A percentile compares a stretch with the other conserved stretches of the same genome.
Conservation (phyloP, 192 early-diverging fungal genomes). For the Phlyctochytrium planicorne region DNA sequence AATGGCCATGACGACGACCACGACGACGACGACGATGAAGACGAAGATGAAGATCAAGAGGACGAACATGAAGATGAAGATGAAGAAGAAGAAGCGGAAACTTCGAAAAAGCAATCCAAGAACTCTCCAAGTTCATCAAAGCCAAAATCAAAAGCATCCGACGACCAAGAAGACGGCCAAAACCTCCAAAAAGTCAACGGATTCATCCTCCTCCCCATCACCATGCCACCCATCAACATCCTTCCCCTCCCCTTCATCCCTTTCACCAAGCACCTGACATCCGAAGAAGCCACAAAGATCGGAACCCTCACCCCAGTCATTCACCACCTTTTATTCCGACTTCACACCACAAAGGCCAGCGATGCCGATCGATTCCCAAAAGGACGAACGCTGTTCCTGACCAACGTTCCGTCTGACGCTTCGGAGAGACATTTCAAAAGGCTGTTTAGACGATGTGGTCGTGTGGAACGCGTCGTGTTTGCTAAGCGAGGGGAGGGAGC, state of each 20-base stretch:
- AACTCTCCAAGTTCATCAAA: no score
- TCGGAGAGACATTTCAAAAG: slow-evolving; percentile 33
- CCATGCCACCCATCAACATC: not conserved
- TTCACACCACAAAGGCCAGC: not conserved
- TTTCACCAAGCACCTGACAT: not conserved
- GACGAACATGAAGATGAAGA: slow-evolving; percentile 1
- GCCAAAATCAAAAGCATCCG: not conserved
- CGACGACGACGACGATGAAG: not conserved
- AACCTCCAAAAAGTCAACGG: not conserved
- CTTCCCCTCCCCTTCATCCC: not conserved
- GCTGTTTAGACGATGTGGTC: slow-evolving; percentile 47
- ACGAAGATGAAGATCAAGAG: not conserved
- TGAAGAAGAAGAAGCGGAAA: not conserved
- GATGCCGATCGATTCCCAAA: not conserved
- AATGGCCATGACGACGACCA: not conserved
- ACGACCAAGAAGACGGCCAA: not conserved
- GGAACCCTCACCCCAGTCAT: not conserved
- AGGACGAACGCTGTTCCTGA: slow-evolving; percentile 40
- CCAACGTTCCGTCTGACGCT: slow-evolving; percentile 44
- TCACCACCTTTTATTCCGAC: not conserved
- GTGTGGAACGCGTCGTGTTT: slow-evolving; percentile 31
- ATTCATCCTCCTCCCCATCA: slow-evolving; percentile 6
- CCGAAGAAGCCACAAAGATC: not conserved
- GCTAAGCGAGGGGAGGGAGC: not conserved
- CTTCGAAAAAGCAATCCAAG: no score